Evolutionary conservation across 305 asterid species (phyloP), one percentile per base, ranked within the genome.

Genomic region (Fraxinus sp.): DNA sequence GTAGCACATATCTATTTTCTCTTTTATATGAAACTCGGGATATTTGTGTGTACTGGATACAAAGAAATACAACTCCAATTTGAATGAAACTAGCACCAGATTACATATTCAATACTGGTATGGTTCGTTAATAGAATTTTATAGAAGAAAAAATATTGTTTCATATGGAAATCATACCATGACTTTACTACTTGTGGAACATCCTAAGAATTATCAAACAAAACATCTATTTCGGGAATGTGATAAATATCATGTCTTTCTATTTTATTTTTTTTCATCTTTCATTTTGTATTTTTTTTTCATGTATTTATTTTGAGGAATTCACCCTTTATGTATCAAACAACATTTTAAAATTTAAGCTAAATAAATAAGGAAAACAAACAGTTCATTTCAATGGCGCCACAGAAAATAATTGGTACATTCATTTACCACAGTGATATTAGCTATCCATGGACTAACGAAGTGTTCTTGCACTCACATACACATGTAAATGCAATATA

Each of bases 151-250:
- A 39, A 79, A 43, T 57, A 30, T 41, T 66, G 26, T 75, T 75
- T 33, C 64, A n/a, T 32, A 30, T 59, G 35, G 73, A 79, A 62
- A 4, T 22, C 73, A 78, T 37, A 78, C 11, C 59, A 74, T 11
- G 73, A 7, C 41, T 64, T 66, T 33, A 74, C 35, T 18, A 43
- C 46, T 26, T 24, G 41, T 9, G 73, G 16, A 64, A 55, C 79
- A 39, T 18, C 68, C 70, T 46, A 75, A 66, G 39, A 77, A 70
- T 28, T 77, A 80, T 35, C 22, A 66, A 35, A 68, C 16, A 76
- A 68, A 55, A 66, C 73, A 26, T 49, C 59, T 55, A 52, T 74
- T 43, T 33, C 32, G 3, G 9, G 74, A 37, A 55, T 64, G 35
- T 7, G 16, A 64, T 64, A 24, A 22, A 24, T 64, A 64, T 10